Evolutionary conservation across 805 yeast genomes (phyloP), one percentile per base, ranked within the genome.

Genomic region (Candida glaebosa): DNA sequence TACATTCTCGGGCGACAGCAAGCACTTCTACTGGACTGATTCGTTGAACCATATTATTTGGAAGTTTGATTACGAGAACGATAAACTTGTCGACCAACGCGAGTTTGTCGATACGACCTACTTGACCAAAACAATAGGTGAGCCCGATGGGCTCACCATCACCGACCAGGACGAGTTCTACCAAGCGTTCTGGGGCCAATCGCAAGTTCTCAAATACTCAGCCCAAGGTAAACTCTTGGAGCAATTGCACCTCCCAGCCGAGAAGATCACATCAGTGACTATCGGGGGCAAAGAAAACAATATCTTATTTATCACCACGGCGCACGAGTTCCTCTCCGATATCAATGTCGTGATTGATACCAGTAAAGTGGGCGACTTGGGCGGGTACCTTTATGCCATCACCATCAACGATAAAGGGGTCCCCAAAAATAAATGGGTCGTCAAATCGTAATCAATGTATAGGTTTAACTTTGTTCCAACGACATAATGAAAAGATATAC

Each of bases 121-220:
- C 14, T 35, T 35, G 18, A 35, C 38, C 6, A 35, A 35, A 8
- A 20, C 38, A 5, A 31, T 42, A 31, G 44, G 82, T 6, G 93
- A 81, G 50, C 96, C 96, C 0, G 97, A 89, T 59, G 97, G 97
- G 16, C 71, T 84, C 48, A 68, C 81, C 18, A 62, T 84, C 48
- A 78, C 84, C 32, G 61, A 61, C 2, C 60, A 69, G 25, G 82
- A 79, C 6, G 69, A 75, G 39, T 55, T 89, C 31, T 84, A 76
- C 62, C 67, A 80, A 4, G 85, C 95, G 1, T 76, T 85, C 9
- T 88, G 83, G 78, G 73, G 81, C 19, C 73, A 84, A 1, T 58
- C 67, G 32, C 57, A 75, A 17, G 79, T 88, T 7, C 71, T 81
- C 35, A 78, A 81, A 51, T 71, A 77, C 46, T 64, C 76, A 31